Evolutionary conservation across 2,329 filamentous ascomycete genomes (phyloP).

Genomic region (Camptophora hylomeconis): DNA sequence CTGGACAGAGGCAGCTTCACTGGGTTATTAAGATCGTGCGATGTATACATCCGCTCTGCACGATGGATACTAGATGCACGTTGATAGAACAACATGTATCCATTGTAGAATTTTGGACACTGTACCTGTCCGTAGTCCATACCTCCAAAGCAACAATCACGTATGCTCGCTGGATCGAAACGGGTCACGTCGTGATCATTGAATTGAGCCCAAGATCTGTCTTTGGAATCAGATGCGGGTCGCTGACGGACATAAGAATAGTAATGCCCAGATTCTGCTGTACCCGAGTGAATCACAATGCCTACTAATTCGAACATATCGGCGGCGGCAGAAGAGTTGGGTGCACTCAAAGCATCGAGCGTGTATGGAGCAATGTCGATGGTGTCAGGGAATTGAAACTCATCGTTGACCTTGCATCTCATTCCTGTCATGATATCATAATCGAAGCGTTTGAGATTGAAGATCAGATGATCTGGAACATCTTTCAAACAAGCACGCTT

Average conservation of each 20-base stretch:
- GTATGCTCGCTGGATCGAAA: conserved; percentile 64
- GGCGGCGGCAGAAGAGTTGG: conserved; percentile 39
- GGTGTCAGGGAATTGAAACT: conserved; percentile 71
- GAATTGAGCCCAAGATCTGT: conserved; percentile 77
- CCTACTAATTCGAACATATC: conserved; percentile 93
- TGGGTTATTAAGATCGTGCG: conserved; percentile 34
- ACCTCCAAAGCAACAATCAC: conserved; percentile 69
- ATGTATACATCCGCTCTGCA: conserved; percentile 37
- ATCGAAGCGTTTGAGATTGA: conserved; percentile 62
- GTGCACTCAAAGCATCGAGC: conserved; percentile 64
- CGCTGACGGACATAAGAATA: conserved; percentile 89
- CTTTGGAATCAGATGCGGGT: conserved; percentile 36
- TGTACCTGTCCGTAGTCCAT: conserved; percentile 37
- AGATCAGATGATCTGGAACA: conserved; percentile 85
- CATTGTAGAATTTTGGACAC: conserved; percentile 60
- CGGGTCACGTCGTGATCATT: conserved; percentile 73
- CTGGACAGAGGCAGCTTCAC: conserved; percentile 34
- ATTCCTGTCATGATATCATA: conserved; percentile 51
- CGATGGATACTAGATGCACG: conserved; percentile 52
- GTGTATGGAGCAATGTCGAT: conserved; percentile 88
- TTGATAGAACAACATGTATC: conserved; percentile 98
- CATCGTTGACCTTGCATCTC: conserved; percentile 88
- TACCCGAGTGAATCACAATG: conserved; percentile 83
- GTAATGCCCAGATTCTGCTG: conserved; percentile 89
- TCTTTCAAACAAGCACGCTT: conserved; percentile 87